Evolutionary conservation across 495 filamentous ascomycete genomes (phyloP), one percentile per base, ranked within the genome.

Genomic region (Sordaria brevicollis): DNA sequence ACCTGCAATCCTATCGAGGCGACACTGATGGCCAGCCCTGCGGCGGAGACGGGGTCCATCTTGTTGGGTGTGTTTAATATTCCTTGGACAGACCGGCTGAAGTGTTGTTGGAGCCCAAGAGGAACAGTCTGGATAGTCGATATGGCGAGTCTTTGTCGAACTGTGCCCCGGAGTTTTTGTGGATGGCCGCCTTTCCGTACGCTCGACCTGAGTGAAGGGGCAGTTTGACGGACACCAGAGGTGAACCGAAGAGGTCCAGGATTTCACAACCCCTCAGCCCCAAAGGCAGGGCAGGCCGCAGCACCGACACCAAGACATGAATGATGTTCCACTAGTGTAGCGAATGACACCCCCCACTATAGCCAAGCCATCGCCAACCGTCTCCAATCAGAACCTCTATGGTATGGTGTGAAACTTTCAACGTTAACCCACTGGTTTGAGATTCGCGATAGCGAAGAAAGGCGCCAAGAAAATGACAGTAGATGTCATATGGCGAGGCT

Each of bases 11-110:
- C 79, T 19, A 83, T 74, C 1, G 74, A 77, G 6, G 81, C 81
- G 37, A 83, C 79, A 62, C 80, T 76, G 37, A 83, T 68, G 36
- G 79, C 81, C 65, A 83, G 75, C 25, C 82, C 82, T 3, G 78
- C 75, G 1, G 77, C 67, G 15, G 79, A 78, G 11, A 83, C 71
- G 4, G 81, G 81, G 71, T 83, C 81, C 80, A 83, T 82, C 31
- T 17, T 66, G 19, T 31, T 57, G 49, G 49, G 5, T 31, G 11
- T 57, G 25, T 13, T 57, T 57, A 11, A 29, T 57, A 10, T 62
- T 25, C 33, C 25, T 62, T 31, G 49, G 11, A 17, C 31, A 25
- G 13, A 57, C 10, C 11, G 31, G 57, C 37, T 68, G 69, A 34
- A 70, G 68, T 35, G 13, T n/a, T 65, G 41, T 69, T 35, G 68